These are phyloP conservation scores for Ettlia oleoabundans DNA, from an alignment of 139 green algal genomes.

Conservation along the genomic window DNA sequence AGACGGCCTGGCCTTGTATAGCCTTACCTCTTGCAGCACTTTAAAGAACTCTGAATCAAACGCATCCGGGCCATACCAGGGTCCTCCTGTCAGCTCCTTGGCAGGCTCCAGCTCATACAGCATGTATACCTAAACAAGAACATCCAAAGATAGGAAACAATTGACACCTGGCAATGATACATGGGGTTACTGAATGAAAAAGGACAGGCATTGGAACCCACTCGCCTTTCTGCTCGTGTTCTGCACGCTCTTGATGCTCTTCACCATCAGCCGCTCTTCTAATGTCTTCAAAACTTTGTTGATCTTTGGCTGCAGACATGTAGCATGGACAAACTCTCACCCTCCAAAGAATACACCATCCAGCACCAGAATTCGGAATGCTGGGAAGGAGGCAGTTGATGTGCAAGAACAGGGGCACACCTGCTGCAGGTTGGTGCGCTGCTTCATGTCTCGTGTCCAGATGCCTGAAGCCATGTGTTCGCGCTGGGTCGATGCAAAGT, in stretches of 20 bases:
- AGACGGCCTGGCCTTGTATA: no score
- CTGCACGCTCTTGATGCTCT: slow-evolving; percentile 64
- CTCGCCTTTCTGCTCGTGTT: slow-evolving; percentile 47
- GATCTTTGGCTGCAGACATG: slow-evolving; percentile 65
- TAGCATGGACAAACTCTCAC: not conserved
- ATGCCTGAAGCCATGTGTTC: slow-evolving; percentile 80
- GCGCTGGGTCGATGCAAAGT: no score
- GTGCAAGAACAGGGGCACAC: not conserved
- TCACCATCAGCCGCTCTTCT: slow-evolving; percentile 86
- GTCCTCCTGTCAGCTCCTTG: slow-evolving; percentile 93
- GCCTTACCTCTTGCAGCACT: slow-evolving; percentile 17
- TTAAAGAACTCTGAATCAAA: slow-evolving; percentile 70
- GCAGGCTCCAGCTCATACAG: slow-evolving; percentile 88
- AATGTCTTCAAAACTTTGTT: slow-evolving; percentile 94
- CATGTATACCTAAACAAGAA: slow-evolving; percentile 89
- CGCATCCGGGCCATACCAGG: slow-evolving; percentile 94
- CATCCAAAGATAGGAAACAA: not conserved
- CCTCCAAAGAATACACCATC: no score
- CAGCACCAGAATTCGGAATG: not conserved
- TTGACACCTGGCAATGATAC: no score
- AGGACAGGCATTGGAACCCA: not conserved
- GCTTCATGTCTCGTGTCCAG: slow-evolving; percentile 93
- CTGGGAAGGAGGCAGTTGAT: not conserved
- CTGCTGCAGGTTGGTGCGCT: slow-evolving; percentile 87
- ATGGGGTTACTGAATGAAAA: no score